These are phyloP conservation scores for Nepenthes alata DNA, from an alignment of 179 eudicot species.

Conservation along the genomic window DNA sequence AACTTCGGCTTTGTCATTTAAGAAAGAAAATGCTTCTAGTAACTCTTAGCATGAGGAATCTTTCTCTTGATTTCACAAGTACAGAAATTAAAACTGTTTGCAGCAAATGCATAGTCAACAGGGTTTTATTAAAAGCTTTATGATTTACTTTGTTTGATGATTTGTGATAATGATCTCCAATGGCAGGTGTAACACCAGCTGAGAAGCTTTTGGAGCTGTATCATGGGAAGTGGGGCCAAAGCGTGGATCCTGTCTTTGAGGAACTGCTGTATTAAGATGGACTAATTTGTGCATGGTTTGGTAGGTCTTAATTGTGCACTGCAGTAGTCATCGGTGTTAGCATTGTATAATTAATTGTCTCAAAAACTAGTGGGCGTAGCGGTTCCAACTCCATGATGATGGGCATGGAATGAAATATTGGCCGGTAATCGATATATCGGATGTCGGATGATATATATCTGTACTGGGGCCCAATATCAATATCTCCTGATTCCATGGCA, in stretches of 20 bases:
- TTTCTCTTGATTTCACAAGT: background rate
- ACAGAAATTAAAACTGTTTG: background rate
- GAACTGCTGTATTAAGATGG: slow-evolving; percentile 67
- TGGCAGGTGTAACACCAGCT: slow-evolving; percentile 87
- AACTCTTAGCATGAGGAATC: background rate
- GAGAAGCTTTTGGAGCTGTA: slow-evolving; percentile 83
- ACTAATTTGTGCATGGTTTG: slow-evolving; percentile 1
- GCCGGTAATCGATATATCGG: too few relatives aligned
- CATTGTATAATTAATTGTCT: too few relatives aligned
- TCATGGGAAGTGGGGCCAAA: slow-evolving; percentile 81
- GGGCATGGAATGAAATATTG: too few relatives aligned
- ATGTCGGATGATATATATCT: too few relatives aligned
- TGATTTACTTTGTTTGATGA: background rate
- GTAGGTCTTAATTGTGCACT: background rate
- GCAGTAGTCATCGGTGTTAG: too few relatives aligned
- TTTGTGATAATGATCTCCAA: slow-evolving; percentile 3
- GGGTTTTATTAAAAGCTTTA: background rate
- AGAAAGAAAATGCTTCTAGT: background rate
- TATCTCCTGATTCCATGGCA: too few relatives aligned
- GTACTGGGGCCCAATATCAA: too few relatives aligned
- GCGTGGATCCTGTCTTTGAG: slow-evolving; percentile 79
- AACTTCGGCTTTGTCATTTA: background rate
- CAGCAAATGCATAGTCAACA: background rate
- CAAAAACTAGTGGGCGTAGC: too few relatives aligned
- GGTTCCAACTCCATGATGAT: too few relatives aligned